Conservation (phyloP, 2,329 filamentous ascomycete genomes). For the Pseudogymnoascus sp. region DNA sequence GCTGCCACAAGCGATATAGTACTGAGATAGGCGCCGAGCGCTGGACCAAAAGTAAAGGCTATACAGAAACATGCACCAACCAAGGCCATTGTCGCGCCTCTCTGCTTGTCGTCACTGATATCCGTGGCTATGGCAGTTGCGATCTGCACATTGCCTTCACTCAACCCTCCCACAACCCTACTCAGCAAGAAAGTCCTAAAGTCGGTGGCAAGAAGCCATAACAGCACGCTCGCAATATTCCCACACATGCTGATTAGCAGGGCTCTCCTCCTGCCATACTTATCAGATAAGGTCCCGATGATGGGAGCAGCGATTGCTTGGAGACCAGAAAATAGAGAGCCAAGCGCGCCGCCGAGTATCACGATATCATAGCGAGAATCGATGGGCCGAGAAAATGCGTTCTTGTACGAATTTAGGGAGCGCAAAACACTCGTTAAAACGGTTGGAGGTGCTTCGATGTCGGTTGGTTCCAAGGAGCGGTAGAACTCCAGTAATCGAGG, state of each 20-base stretch:
- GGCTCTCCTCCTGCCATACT: constrained; percentile 76
- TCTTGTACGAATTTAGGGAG: constrained; percentile 90
- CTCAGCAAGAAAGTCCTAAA: constrained; percentile 96
- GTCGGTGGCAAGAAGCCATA: constrained; percentile 90
- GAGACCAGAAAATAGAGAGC: constrained; percentile 82
- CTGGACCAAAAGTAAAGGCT: constrained; percentile 93
- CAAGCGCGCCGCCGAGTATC: constrained; percentile 82
- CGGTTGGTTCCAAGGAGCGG: constrained; percentile 61
- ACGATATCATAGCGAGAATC: constrained; percentile 97
- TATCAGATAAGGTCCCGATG: constrained; percentile 82
- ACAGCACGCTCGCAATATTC: constrained; percentile 83
- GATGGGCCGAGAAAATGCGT: constrained; percentile 82
- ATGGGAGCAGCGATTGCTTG: constrained; percentile 88
- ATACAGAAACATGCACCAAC: constrained; percentile 95
- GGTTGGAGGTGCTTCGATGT: constrained; percentile 43
- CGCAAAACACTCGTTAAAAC: constrained; percentile 70
- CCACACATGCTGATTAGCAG: constrained; percentile 86
- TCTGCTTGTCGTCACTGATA: constrained; percentile 75
- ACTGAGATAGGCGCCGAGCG: constrained; percentile 78
- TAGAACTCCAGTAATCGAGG: constrained; percentile 95
- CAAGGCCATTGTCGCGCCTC: constrained; percentile 89
- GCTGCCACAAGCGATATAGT: constrained; percentile 67
- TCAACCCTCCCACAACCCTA: constrained; percentile 81
- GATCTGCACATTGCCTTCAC: constrained; percentile 93
- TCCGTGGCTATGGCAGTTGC: constrained; percentile 95